Evolutionary conservation across 495 filamentous ascomycete genomes (phyloP).

Genomic region (Hypoxylon perforatum): DNA sequence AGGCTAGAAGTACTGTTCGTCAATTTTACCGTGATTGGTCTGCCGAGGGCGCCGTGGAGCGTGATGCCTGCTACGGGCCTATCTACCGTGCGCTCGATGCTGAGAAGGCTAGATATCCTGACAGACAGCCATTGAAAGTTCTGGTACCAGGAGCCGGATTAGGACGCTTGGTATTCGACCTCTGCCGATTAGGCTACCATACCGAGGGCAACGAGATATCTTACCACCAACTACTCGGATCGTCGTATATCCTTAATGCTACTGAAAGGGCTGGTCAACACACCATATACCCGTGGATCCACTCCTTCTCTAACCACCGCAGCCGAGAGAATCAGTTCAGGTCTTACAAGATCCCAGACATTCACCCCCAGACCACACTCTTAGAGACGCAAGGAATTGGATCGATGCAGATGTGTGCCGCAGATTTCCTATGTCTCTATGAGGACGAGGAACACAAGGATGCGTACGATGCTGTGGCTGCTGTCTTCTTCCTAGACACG

Average conservation of each 20-base stretch:
- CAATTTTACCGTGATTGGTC: constrained; percentile 98
- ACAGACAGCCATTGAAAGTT: constrained; percentile 59
- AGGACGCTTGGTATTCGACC: constrained; percentile 82
- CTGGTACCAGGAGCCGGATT: constrained; percentile 85
- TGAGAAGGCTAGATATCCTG: constrained; percentile 58
- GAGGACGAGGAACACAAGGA: constrained; percentile 64
- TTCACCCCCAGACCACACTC: constrained; percentile 73
- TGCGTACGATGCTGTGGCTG: constrained; percentile 82
- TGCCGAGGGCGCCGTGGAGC: constrained; percentile 76
- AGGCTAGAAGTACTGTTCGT: constrained; percentile 87
- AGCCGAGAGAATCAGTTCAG: constrained; percentile 76
- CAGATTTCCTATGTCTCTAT: constrained; percentile 86
- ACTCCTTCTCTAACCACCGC: constrained; percentile 82
- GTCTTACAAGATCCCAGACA: constrained; percentile 77
- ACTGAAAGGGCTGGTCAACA: constrained; percentile 59
- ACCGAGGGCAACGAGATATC: constrained; percentile 96
- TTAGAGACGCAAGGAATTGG: constrained; percentile 55
- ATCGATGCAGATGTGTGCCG: constrained; percentile 85
- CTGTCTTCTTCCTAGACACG: constrained; percentile 96
- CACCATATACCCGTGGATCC: constrained; percentile 82
- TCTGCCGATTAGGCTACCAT: constrained; percentile 77
- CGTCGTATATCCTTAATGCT: constrained; percentile 84
- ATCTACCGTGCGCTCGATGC: constrained; percentile 70
- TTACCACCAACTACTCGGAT: constrained; percentile 90
- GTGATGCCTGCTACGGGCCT: constrained; percentile 78